A percentile compares a stretch with the other conserved stretches of the same genome.
These are phyloP conservation scores for Penicillium cosmopolitanum DNA, from an alignment of 495 filamentous ascomycete species.

Conservation along the genomic window DNA sequence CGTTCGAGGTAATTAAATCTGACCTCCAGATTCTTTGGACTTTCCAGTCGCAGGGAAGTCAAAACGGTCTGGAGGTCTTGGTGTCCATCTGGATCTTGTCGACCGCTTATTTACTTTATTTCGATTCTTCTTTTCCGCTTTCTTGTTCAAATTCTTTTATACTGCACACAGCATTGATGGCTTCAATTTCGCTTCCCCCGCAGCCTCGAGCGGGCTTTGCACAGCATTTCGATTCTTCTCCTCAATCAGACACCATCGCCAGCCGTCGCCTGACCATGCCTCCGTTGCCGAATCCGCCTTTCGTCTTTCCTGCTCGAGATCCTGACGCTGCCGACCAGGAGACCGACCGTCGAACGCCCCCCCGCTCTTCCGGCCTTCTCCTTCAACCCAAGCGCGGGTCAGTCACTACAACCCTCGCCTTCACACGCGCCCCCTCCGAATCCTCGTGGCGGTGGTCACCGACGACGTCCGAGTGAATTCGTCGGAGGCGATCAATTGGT, in stretches of 20 bases:
- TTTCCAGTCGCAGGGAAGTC: slow-evolving; percentile 44
- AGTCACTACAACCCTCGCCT: slow-evolving; percentile 27
- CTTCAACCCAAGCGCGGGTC: slow-evolving; percentile 60
- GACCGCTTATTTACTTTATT: slow-evolving; percentile 25
- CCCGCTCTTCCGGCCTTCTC: slow-evolving; percentile 63
- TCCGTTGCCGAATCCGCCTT: slow-evolving; percentile 70
- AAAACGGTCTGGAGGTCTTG: slow-evolving; percentile 46
- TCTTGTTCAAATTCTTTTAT: slow-evolving; percentile 8
- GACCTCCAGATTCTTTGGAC: slow-evolving; percentile 50
- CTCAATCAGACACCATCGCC: slow-evolving; percentile 20
- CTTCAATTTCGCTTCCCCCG: slow-evolving; percentile 48
- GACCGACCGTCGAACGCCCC: slow-evolving; percentile 27
- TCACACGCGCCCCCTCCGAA: slow-evolving; percentile 22
- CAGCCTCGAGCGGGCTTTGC: slow-evolving; percentile 38
- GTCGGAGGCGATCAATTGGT: slow-evolving; percentile 71
- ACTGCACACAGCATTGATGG: slow-evolving; percentile 37
- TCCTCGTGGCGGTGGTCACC: slow-evolving; percentile 59
- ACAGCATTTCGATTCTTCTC: slow-evolving; percentile 37
- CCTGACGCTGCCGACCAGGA: slow-evolving; percentile 23
- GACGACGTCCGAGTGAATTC: slow-evolving; percentile 76
- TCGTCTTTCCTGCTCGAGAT: slow-evolving; percentile 66
- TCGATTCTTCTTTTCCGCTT: slow-evolving; percentile 6
- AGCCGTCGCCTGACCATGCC: slow-evolving; percentile 40
- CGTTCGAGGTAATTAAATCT: slow-evolving; percentile 31
- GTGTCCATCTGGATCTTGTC: slow-evolving; percentile 39